phyloP scores from a whole-genome alignment of 345 rosid genomes.

The Crucihimalaya himalaica region DNA sequence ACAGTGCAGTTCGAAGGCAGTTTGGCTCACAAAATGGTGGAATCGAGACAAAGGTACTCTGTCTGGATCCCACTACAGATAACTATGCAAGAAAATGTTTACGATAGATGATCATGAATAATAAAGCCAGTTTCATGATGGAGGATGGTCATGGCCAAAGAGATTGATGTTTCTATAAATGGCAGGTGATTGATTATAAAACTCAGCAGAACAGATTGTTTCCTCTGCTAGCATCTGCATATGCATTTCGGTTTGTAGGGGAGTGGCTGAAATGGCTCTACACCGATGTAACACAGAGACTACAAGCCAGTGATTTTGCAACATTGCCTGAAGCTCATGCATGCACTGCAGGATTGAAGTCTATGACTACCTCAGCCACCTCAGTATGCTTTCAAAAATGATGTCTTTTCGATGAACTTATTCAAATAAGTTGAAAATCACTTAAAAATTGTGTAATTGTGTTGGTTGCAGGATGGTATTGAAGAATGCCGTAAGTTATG shows the following conservation, averaged over 20 bases:
- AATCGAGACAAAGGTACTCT: constrained; percentile 73
- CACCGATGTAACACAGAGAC: constrained; percentile 77
- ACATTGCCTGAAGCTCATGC: constrained; percentile 94
- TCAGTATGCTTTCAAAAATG: constrained; percentile 35
- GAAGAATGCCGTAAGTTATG: constrained; percentile 96
- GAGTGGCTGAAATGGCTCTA: constrained; percentile 93
- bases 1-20: constrained; percentile 90
- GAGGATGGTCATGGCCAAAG: not conserved
- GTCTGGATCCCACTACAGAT: not conserved
- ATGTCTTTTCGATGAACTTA: not conserved
- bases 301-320: constrained; percentile 84
- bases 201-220: constrained; percentile 90
- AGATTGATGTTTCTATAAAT: constrained; percentile 8
- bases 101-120: not conserved
- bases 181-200: constrained; percentile 90
- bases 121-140: not conserved
- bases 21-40: constrained; percentile 79
- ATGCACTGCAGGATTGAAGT: constrained; percentile 93
- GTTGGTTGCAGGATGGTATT: constrained; percentile 57
- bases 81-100: not conserved
- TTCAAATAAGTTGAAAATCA: not conserved
- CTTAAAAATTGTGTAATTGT: not conserved
- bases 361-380: constrained; percentile 82
- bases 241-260: constrained; percentile 93
- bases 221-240: constrained; percentile 94